A percentile compares a stretch with the other conserved stretches of the same genome.
Evolutionary conservation across 352 stramenopile genomes (phyloP).

Genomic region (Phytophthora ohioensis): DNA sequence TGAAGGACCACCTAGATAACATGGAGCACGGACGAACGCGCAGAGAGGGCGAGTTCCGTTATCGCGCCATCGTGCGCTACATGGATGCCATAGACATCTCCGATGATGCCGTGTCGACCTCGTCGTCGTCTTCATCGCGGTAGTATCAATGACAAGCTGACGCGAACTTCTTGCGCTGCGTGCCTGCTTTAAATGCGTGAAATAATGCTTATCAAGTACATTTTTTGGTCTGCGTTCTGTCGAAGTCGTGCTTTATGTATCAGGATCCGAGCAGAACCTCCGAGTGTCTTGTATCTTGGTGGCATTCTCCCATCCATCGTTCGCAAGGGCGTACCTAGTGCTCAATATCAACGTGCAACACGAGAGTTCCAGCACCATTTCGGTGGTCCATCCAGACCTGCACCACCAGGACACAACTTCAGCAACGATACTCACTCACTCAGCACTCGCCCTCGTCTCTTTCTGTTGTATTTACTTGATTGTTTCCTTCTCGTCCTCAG

Average conservation of each 20-base stretch:
- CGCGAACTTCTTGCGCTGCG: background rate
- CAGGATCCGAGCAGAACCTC: too few species aligned
- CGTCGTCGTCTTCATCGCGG: slow-evolving; percentile 31
- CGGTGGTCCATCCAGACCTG: slow-evolving; percentile 7
- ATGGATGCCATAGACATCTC: slow-evolving; percentile 63
- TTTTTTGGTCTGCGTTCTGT: background rate
- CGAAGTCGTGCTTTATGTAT: too few species aligned
- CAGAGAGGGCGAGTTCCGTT: slow-evolving; percentile 85
- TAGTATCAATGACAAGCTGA: slow-evolving; percentile 23
- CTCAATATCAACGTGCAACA: too few species aligned
- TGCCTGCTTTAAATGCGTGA: slow-evolving; percentile 5
- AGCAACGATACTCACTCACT: background rate
- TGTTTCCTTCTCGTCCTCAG: slow-evolving; percentile 4
- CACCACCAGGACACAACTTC: slow-evolving; percentile 6
- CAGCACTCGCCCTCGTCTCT: slow-evolving; percentile 6
- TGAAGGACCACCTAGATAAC: slow-evolving; percentile 95
- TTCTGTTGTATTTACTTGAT: slow-evolving; percentile 41
- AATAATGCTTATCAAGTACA: background rate
- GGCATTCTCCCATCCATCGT: too few species aligned
- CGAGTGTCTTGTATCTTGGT: too few species aligned
- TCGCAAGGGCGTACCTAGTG: too few species aligned
- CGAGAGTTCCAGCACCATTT: slow-evolving; percentile 3
- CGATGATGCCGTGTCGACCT: slow-evolving; percentile 28
- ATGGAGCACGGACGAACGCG: slow-evolving; percentile 78
- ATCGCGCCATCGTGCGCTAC: slow-evolving; percentile 84